Percentiles rank a stretch among this genome's conserved stretches.
phyloP scores from a whole-genome alignment of 2,329 filamentous ascomycete genomes.

The Epicoccum sorghinum region DNA sequence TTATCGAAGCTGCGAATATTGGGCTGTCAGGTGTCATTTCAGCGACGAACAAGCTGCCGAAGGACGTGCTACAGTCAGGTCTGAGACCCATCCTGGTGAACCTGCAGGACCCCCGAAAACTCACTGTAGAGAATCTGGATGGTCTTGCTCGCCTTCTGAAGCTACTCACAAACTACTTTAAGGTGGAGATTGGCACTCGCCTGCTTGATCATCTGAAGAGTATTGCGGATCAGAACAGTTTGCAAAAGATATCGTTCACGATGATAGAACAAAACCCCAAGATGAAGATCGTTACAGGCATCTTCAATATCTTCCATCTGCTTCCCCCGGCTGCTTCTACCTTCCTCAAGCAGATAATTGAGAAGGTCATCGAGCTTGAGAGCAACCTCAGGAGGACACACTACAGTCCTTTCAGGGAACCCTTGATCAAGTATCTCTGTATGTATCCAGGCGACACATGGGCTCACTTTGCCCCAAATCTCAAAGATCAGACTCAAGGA shows the following conservation, averaged over 20 bases:
- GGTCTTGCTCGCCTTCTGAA: conserved; percentile 88
- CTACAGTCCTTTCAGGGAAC: conserved; percentile 87
- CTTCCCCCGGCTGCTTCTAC: conserved; percentile 86
- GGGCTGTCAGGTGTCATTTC: conserved; percentile 86
- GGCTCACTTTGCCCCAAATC: conserved; percentile 75
- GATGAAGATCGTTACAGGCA: conserved; percentile 94
- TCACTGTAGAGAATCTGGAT: conserved; percentile 88
- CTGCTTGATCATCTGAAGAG: conserved; percentile 93
- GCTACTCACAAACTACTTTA: conserved; percentile 96
- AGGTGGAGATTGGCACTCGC: conserved; percentile 93
- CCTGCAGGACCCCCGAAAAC: conserved; percentile 87
- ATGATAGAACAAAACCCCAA: conserved; percentile 90
- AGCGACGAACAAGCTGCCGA: conserved; percentile 89
- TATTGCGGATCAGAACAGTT: conserved; percentile 77
- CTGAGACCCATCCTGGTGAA: conserved; percentile 95
- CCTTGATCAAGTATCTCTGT: conserved; percentile 91
- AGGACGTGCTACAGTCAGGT: conserved; percentile 92
- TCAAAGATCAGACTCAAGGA: conserved; percentile 86
- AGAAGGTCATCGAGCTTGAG: conserved; percentile 89
- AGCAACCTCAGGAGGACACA: conserved; percentile 83
- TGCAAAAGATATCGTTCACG: conserved; percentile 93
- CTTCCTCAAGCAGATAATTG: conserved; percentile 89
- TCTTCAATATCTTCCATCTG: conserved; percentile 97
- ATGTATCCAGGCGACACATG: conserved; percentile 90
- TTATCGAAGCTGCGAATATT: conserved; percentile 91